These are phyloP conservation scores for Rhodamnia argentea DNA, from an alignment of 345 rosid genomes.

Conservation along the genomic window DNA sequence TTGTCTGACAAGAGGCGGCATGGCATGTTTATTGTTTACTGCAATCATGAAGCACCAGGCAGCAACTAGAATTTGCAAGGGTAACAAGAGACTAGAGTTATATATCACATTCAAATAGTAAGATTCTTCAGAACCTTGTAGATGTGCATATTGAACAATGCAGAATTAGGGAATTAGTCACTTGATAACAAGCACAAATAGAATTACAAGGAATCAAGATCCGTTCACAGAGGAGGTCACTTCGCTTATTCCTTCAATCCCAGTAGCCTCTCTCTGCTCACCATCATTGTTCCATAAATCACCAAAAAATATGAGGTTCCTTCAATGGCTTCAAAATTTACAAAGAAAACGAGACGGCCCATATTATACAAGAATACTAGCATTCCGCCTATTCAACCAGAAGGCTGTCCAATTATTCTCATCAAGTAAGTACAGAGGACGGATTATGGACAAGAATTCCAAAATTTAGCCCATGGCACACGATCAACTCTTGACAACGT, in stretches of 20 bases:
- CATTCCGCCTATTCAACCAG: background rate
- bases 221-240: background rate
- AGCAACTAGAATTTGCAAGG: background rate
- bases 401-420: background rate
- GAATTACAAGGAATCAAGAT: background rate
- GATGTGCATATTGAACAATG: background rate
- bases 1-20: background rate
- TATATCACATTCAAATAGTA: background rate
- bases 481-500: background rate
- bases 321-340: background rate
- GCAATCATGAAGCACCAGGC: background rate
- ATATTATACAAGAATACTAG: background rate
- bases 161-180: background rate
- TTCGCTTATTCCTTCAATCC: background rate
- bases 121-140: background rate
- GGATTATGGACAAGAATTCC: background rate
- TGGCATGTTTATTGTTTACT: background rate
- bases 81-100: background rate
- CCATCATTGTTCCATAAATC: background rate
- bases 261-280: background rate
- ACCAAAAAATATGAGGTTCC: background rate
- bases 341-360: background rate
- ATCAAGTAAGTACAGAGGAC: background rate
- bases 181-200: background rate
- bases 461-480: background rate